phyloP scores from a whole-genome alignment of 2,329 filamentous ascomycete genomes.

The Colletotrichum eleusines region DNA sequence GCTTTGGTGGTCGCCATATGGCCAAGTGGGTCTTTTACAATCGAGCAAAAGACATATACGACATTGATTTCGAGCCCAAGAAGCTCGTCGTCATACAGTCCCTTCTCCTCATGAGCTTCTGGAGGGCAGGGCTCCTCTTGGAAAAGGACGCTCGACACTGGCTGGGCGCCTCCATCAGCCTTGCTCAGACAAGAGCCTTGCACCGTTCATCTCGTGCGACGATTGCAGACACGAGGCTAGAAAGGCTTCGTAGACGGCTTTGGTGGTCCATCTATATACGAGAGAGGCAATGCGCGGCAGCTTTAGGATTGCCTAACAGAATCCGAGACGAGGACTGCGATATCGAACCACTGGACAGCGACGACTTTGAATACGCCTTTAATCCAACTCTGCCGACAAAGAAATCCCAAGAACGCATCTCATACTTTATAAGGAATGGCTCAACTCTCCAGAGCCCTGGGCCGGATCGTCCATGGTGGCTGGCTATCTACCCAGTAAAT shows the following conservation, averaged over 20 bases:
- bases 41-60: slow-evolving; percentile 63
- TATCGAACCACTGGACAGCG: background rate
- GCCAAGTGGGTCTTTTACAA: slow-evolving; percentile 64
- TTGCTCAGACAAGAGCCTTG: slow-evolving; percentile 62
- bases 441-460: slow-evolving; percentile 47
- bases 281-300: slow-evolving; percentile 59
- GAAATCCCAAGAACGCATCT: slow-evolving; percentile 49
- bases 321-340: slow-evolving; percentile 64
- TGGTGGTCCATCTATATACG: slow-evolving; percentile 68
- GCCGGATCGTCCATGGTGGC: slow-evolving; percentile 37
- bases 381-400: slow-evolving; percentile 51
- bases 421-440: slow-evolving; percentile 48
- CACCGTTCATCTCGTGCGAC: slow-evolving; percentile 49
- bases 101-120: slow-evolving; percentile 67
- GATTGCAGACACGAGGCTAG: slow-evolving; percentile 43
- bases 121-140: slow-evolving; percentile 61
- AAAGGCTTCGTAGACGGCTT: slow-evolving; percentile 58
- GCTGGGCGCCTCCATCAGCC: slow-evolving; percentile 62
- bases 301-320: slow-evolving; percentile 59
- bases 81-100: slow-evolving; percentile 62
- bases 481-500: slow-evolving; percentile 34
- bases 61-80: slow-evolving; percentile 64
- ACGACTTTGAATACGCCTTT: slow-evolving; percentile 5
- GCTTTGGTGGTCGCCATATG: slow-evolving; percentile 60
- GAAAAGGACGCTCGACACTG: slow-evolving; percentile 63